These are phyloP conservation scores for Botryotinia calthae DNA, from an alignment of 2,329 filamentous ascomycete genomes.

Conservation along the genomic window DNA sequence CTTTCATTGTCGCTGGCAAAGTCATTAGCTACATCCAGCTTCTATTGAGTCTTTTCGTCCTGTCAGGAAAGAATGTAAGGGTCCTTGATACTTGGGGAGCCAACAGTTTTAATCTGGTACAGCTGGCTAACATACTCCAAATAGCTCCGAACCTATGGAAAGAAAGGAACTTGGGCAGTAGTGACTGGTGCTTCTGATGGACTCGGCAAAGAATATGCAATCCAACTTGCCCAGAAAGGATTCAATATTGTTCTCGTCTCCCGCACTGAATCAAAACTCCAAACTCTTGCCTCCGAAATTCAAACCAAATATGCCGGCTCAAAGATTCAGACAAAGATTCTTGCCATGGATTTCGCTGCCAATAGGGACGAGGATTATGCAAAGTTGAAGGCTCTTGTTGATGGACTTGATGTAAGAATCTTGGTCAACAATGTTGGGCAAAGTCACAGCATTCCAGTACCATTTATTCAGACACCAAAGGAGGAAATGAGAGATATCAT, in stretches of 20 bases:
- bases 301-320: constrained; percentile 61
- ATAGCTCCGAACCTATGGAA: constrained; percentile 85
- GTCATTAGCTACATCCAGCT: constrained; percentile 59
- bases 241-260: constrained; percentile 96
- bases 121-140: background rate
- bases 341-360: constrained; percentile 88
- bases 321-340: constrained; percentile 66
- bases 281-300: constrained; percentile 73
- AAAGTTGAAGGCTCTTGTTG: constrained; percentile 64
- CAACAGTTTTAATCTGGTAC: background rate
- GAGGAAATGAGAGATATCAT: constrained; percentile 87
- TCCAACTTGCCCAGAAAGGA: constrained; percentile 83
- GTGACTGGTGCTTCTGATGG: constrained; percentile 95
- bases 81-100: background rate
- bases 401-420: constrained; percentile 76
- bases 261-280: constrained; percentile 89
- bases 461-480: constrained; percentile 76
- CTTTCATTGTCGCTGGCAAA: constrained; percentile 56
- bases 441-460: constrained; percentile 88
- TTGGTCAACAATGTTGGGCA: constrained; percentile 96
- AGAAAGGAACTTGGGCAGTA: constrained; percentile 89
- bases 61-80: constrained; percentile 59
- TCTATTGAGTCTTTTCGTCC: constrained; percentile 65
- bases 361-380: constrained; percentile 80
- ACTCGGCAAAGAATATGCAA: constrained; percentile 92